Base-by-base conservation (phyloP, 352 stramenopile species). In the Globisporangium paroecandrum region DNA sequence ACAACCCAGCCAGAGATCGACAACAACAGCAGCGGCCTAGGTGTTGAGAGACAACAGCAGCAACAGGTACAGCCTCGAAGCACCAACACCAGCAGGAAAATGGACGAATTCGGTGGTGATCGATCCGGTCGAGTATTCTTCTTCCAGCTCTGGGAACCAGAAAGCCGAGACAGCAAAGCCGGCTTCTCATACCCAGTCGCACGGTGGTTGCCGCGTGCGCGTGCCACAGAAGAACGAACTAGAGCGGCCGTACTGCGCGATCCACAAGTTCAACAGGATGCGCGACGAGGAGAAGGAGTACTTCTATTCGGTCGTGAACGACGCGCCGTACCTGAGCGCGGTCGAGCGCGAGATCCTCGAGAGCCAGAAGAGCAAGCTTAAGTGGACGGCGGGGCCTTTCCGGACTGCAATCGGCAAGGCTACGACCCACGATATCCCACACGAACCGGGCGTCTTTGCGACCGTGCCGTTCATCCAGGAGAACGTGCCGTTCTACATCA, bases 271-370 rank as follows among this genome's bases (percentile, higher is more conserved):
- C 75, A 71, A 73, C 62, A 86, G 76, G 58, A 70, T 89, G 46
- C 62, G 68, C 3, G 72, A 78, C n/a, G 56, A 66, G 0, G 65
- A 83, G 32, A 65, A 68, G 29, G 49, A 60, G 34, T 59, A 77
- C 4, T 94, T 89, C 63, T 94, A 93, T 61, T 94, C 87, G 46
- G 76, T 94, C 46, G 76, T 93, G 54, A 94, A 94, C 60, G 87
- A 94, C 56, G 84, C 82, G 24, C 87, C 87, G 29, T 94, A 94
- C 69, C 58, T 71, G 56, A 89, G 80, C 46, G 54, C 64, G 1
- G 68, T 62, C 24, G 84, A 93, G 34, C 75, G 76, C 4, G 81
- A 93, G 63, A 64, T 67, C 13, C 62, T 92, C 38, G 73, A 83
- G 24, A 69, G 78, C 8, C 84, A 92, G 77, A 77, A 79, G 29